phyloP scores from a whole-genome alignment of 1,139 yeast genomes.

The Protomyces pachydermus region DNA sequence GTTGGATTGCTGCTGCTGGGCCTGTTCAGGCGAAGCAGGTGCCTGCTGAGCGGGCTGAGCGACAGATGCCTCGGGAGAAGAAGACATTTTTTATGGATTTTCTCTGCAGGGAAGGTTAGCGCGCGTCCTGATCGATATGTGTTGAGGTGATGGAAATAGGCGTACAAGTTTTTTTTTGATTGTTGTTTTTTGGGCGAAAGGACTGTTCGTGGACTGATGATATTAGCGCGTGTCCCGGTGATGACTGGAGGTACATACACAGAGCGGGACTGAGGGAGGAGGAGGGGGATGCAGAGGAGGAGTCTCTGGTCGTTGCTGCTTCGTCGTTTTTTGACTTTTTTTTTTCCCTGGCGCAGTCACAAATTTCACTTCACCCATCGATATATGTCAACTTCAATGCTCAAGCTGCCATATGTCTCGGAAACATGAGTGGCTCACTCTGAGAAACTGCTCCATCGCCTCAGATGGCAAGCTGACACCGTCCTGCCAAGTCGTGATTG shows the following conservation, averaged over 20 bases:
- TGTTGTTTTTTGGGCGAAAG: not conserved
- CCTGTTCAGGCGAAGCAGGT: slow-evolving; percentile 15
- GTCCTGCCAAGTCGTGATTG: not conserved
- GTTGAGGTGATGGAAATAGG: too few relatives aligned
- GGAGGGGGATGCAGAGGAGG: not conserved
- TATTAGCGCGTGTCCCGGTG: not conserved
- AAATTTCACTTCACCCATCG: too few relatives aligned
- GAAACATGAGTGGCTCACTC: not conserved
- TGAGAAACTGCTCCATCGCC: not conserved
- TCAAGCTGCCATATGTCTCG: not conserved
- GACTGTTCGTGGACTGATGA: not conserved
- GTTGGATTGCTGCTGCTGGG: slow-evolving; percentile 10
- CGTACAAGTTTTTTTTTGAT: not conserved
- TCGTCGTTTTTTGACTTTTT: not conserved
- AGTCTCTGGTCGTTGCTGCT: not conserved
- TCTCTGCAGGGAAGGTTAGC: not conserved
- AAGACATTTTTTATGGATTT: slow-evolving; percentile 11
- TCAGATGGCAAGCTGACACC: not conserved
- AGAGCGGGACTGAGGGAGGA: not conserved
- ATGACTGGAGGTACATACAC: not conserved
- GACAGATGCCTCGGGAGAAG: slow-evolving; percentile 9
- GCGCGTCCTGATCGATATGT: not conserved
- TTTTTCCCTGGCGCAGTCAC: not conserved
- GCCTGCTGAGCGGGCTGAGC: not conserved
- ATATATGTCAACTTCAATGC: too few relatives aligned